A percentile compares a stretch with the other conserved stretches of the same genome.
These are phyloP conservation scores for Sindora glabra DNA, from an alignment of 306 rosid species.

Conservation along the genomic window DNA sequence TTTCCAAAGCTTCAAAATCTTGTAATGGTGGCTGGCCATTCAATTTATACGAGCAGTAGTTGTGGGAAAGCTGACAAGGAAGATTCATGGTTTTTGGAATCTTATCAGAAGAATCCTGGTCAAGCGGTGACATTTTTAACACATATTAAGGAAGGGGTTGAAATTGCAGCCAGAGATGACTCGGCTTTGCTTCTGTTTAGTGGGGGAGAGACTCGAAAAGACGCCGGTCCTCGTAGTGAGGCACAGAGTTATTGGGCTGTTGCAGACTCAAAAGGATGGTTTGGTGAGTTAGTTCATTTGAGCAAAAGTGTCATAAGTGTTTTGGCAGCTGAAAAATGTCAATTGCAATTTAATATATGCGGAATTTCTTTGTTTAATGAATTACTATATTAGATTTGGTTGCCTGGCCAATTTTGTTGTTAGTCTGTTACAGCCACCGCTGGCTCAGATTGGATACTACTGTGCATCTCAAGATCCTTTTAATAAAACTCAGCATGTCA, in stretches of 20 bases:
- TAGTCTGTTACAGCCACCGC: not conserved
- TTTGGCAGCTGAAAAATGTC: not conserved
- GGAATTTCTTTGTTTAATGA: not conserved
- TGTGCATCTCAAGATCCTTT: too few relatives aligned
- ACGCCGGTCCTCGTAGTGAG: slow-evolving; percentile 91
- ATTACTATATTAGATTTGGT: not conserved
- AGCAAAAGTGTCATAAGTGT: not conserved
- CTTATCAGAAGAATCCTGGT: slow-evolving; percentile 87
- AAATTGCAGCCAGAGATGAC: slow-evolving; percentile 48
- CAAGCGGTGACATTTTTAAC: slow-evolving; percentile 78
- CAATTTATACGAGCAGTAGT: slow-evolving; percentile 67
- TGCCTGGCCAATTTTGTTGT: not conserved
- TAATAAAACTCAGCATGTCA: too few relatives aligned
- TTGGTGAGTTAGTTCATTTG: slow-evolving; percentile 50
- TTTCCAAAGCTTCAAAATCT: slow-evolving; percentile 60
- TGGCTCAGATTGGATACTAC: not conserved
- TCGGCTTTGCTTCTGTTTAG: slow-evolving; percentile 71
- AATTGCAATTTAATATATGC: not conserved
- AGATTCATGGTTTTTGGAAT: slow-evolving; percentile 90
- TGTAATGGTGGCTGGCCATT: slow-evolving; percentile 95
- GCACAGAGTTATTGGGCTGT: slow-evolving; percentile 98
- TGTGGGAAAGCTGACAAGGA: slow-evolving; percentile 78
- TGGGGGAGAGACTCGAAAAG: slow-evolving; percentile 90
- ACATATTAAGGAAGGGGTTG: slow-evolving; percentile 61
- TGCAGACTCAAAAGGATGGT: slow-evolving; percentile 78